Base-by-base conservation (phyloP, 2,329 filamentous ascomycete genomes). In the Diatrype stigma region DNA sequence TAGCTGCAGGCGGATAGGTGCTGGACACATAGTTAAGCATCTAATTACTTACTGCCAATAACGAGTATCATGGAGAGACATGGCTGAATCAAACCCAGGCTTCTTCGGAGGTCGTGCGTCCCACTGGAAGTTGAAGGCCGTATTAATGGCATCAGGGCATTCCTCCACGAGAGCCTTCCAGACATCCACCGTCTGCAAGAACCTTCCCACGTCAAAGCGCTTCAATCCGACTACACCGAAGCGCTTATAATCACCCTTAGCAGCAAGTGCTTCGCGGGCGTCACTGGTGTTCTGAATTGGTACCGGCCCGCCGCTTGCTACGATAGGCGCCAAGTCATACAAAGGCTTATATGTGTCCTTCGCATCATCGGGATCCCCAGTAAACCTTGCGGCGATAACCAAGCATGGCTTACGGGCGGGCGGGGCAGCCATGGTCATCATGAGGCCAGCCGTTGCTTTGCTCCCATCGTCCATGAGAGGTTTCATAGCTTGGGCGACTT, bases 401-500 rank as follows among this genome's bases (percentile, higher is more conserved):
- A 62, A 19, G 10, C 52, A 49, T 10, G 58, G 59, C 21, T 58
- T 53, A 2, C 51, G 45, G 14, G 55, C 53, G 22, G 58, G 48
- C 16, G 60, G 61, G 19, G 59, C 53, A 42, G 56, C 53, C 6
- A 46, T 47, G 32, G 58, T 49, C 57, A 48, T 54, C 7, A 54
- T 23, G 6, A 37, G 34, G 6, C 34, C 34, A 37, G 34, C 34
- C 14, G 34, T 37, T 37, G 34, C 12, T 37, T 37, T 37, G 12
- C 56, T 42, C 3, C 46, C 47, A 22, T 57, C 54, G 2, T 60
- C 49, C 30, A 51, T 47, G 10, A 60, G 52, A 2, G 45, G 45
- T 47, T 60, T 48, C 50, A 69, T 61, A 1, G 54, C 62, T 8
- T 50, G 42, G 12, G 56, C 55, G 2, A 69, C 61, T 44, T 62